phyloP scores from a whole-genome alignment of 495 filamentous ascomycete species.

The Penicillium coffeae region DNA sequence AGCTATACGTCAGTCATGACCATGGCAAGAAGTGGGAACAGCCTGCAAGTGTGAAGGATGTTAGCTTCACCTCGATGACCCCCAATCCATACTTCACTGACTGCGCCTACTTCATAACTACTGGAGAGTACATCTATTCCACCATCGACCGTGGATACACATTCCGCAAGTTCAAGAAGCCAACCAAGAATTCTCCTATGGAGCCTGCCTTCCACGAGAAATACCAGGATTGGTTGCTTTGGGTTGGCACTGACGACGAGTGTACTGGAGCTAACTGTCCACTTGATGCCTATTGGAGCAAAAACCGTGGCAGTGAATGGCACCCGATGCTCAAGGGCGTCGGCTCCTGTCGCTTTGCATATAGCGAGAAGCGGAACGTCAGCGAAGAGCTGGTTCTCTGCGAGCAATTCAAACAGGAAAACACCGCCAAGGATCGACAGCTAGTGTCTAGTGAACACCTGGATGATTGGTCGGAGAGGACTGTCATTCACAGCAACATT shows the following conservation, averaged over 20 bases:
- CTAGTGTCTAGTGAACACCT: constrained; percentile 72
- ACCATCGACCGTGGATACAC: constrained; percentile 68
- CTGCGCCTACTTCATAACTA: constrained; percentile 78
- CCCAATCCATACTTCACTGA: constrained; percentile 77
- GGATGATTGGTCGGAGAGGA: constrained; percentile 39
- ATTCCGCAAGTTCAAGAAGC: constrained; percentile 65
- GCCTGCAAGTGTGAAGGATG: constrained; percentile 47
- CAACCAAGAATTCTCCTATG: constrained; percentile 22
- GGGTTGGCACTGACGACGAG: constrained; percentile 64
- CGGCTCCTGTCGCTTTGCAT: constrained; percentile 76
- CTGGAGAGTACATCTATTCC: constrained; percentile 63
- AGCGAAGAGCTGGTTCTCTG: constrained; percentile 75
- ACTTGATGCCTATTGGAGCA: constrained; percentile 63
- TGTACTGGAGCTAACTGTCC: constrained; percentile 58
- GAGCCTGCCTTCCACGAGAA: constrained; percentile 72
- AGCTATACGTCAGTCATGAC: constrained; percentile 69
- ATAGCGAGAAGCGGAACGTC: constrained; percentile 54
- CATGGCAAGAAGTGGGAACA: constrained; percentile 83
- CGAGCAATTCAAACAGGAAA: constrained; percentile 63
- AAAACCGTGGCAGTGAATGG: constrained; percentile 76
- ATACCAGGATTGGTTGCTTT: constrained; percentile 82
- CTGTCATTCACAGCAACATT: constrained; percentile 61
- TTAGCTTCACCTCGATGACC: constrained; percentile 63
- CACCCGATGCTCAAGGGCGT: constrained; percentile 61
- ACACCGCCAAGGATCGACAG: constrained; percentile 53